A percentile compares a stretch with the other conserved stretches of the same genome.
phyloP scores from a whole-genome alignment of 805 yeast genomes.

The Sugiyamaella marilandica region DNA sequence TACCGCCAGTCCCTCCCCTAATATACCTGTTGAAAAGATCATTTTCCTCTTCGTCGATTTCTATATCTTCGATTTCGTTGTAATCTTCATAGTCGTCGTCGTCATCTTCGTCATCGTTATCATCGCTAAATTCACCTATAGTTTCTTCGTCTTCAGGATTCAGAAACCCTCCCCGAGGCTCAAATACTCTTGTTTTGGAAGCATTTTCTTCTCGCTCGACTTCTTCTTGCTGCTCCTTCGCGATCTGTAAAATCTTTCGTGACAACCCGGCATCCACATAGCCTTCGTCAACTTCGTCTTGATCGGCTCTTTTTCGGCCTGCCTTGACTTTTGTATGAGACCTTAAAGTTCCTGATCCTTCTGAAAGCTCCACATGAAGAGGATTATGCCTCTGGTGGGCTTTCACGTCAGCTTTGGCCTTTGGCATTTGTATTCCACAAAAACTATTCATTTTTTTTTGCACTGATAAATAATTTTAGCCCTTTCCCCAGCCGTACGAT shows the following conservation, averaged over 20 bases:
- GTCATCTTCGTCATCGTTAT: conserved; percentile 41
- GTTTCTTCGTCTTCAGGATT: conserved; percentile 51
- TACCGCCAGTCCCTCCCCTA: conserved; percentile 21
- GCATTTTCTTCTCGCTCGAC: conserved; percentile 59
- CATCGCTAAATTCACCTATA: conserved; percentile 35
- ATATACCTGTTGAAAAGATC: conserved; percentile 73
- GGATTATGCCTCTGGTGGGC: conserved; percentile 68
- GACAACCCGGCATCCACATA: conserved; percentile 78
- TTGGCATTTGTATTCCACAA: conserved; percentile 16
- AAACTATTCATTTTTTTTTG: neutral
- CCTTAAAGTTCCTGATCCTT: conserved; percentile 68
- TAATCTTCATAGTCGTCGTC: conserved; percentile 41
- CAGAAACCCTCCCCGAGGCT: conserved; percentile 34
- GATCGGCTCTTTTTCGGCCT: conserved; percentile 31
- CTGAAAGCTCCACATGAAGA: conserved; percentile 68
- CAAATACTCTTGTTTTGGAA: neutral
- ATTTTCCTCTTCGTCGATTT: conserved; percentile 74
- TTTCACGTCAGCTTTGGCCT: conserved; percentile 32
- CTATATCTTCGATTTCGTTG: conserved; percentile 50
- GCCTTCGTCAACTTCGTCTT: conserved; percentile 46
- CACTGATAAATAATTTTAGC: neutral
- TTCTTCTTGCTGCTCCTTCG: conserved; percentile 91
- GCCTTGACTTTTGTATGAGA: conserved; percentile 34
- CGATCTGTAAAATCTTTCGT: conserved; percentile 80
- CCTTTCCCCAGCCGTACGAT: neutral